Evolutionary conservation across 495 filamentous ascomycete species (phyloP), one percentile per base, ranked within the genome.

Genomic region (Daldinia vernicosa): DNA sequence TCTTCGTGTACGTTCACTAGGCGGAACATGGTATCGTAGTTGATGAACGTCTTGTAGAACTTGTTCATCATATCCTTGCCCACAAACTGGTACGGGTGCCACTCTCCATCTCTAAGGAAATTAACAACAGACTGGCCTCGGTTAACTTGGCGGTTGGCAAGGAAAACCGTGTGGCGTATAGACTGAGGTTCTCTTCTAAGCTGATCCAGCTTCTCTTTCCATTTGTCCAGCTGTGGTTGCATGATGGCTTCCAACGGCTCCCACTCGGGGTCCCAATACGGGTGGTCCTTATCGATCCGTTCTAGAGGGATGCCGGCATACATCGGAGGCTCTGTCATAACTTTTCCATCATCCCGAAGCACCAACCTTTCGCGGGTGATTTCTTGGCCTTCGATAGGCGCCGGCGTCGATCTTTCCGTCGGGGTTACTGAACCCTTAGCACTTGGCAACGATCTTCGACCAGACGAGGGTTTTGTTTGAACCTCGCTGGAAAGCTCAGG

Each of bases 41-140:
- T 79, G 40, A 76, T 76, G n/a, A 84, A 75, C 6, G 72, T 71
- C 53, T 76, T 77, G 61, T 76, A 74, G 15, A 55, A 74, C 51
- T 76, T 73, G 56, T 69, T 79, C 65, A 84, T 72, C 68, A 74
- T 80, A 8, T 76, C 64, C 65, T 84, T 84, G 33, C 66, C 78
- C 14, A 84, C 74, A 17, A 85, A 78, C 66, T 85, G 83, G 70
- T 82, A 84, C 3, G 83, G 83, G 59, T 84, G 82, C 43, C 84
- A 76, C n/a, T 78, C 70, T 14, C 78, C 83, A 2, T 80, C 74
- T 12, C 74, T 47, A 4, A 85, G 72, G 57, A 83, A 85, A 56
- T 78, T 72, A 28, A 84, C 69, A 9, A 84, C 78, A 6, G 79
- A 40, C 11, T 78, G 77, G 51, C 83, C 83, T 32, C 83, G 70